Percentiles rank a stretch among this genome's conserved stretches.
These are phyloP conservation scores for Lecanicillium sp. DNA, from an alignment of 2,329 filamentous ascomycete genomes.

Conservation along the genomic window DNA sequence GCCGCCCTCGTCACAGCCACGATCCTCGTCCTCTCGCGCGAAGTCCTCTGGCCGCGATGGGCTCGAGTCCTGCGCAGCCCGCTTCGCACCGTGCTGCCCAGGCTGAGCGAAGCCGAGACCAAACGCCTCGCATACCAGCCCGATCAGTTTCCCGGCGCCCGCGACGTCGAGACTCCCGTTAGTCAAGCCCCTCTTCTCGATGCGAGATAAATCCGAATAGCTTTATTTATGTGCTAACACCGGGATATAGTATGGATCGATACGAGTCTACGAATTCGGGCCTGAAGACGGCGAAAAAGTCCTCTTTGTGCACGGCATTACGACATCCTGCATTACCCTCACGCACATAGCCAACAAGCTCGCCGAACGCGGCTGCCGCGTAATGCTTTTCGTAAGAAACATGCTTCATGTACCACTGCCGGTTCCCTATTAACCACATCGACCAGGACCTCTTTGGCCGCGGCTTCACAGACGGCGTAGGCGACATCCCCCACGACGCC, in stretches of 20 bases:
- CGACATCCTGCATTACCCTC: conserved; percentile 70
- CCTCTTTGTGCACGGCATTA: conserved; percentile 75
- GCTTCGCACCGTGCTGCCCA: conserved; percentile 31
- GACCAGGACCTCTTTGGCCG: conserved; percentile 58
- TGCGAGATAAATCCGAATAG: background rate
- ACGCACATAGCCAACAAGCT: conserved; percentile 59
- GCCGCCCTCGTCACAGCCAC: conserved; percentile 24
- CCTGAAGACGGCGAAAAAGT: conserved; percentile 66
- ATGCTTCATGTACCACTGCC: too few relatives aligned
- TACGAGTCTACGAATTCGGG: conserved; percentile 78
- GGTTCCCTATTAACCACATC: background rate
- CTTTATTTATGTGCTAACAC: conserved; percentile 3
- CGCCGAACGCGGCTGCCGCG: conserved; percentile 62
- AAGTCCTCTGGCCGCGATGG: conserved; percentile 31
- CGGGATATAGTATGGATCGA: conserved; percentile 54
- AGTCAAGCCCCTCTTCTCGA: conserved; percentile 15
- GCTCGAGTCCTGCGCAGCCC: conserved; percentile 35
- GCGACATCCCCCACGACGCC: conserved; percentile 63
- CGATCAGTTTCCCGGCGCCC: conserved; percentile 61
- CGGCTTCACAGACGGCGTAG: conserved; percentile 58
- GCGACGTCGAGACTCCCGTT: conserved; percentile 64
- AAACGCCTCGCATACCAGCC: conserved; percentile 49
- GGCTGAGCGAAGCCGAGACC: conserved; percentile 26
- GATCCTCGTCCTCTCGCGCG: conserved; percentile 17
- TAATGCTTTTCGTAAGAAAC: conserved; percentile 63